Evolutionary conservation across 148 eudicot genomes (phyloP).

Genomic region (Linanthus parryae): DNA sequence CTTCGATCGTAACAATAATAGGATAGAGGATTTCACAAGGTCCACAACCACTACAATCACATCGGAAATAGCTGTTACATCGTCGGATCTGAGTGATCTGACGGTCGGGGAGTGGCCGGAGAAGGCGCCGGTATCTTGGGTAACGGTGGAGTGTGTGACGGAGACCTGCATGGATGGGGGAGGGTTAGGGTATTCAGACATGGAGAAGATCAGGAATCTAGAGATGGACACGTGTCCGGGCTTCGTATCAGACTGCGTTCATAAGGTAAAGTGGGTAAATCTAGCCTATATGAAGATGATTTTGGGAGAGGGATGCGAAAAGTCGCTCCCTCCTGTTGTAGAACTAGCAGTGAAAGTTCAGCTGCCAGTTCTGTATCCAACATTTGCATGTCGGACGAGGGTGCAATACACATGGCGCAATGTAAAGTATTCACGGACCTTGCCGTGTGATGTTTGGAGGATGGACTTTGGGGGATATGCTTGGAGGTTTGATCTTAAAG

Average conservation of each 20-base stretch:
- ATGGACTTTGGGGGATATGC: slow-evolving; percentile 30
- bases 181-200: slow-evolving; percentile 37
- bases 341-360: slow-evolving; percentile 28
- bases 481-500: slow-evolving; percentile 30
- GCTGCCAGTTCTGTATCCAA: slow-evolving; percentile 20
- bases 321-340: slow-evolving; percentile 19
- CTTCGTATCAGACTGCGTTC: slow-evolving; percentile 27
- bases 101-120: background rate
- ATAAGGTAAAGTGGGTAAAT: slow-evolving; percentile 42
- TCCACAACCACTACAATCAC: too few relatives aligned
- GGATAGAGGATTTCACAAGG: background rate
- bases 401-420: slow-evolving; percentile 19
- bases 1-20: background rate
- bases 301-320: background rate
- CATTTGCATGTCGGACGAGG: slow-evolving; percentile 49
- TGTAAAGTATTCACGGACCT: slow-evolving; percentile 13
- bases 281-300: slow-evolving; percentile 39
- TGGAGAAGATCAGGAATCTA: slow-evolving; percentile 31
- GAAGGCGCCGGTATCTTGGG: slow-evolving; percentile 19
- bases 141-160: slow-evolving; percentile 32
- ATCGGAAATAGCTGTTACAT: too few relatives aligned
- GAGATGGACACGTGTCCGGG: slow-evolving; percentile 53
- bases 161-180: slow-evolving; percentile 16
- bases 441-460: slow-evolving; percentile 36
- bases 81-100: slow-evolving; percentile 16